Percentiles rank a stretch among this genome's conserved stretches.
These are phyloP conservation scores for Didymella exigua DNA, from an alignment of 2,329 filamentous ascomycete genomes.

Conservation along the genomic window DNA sequence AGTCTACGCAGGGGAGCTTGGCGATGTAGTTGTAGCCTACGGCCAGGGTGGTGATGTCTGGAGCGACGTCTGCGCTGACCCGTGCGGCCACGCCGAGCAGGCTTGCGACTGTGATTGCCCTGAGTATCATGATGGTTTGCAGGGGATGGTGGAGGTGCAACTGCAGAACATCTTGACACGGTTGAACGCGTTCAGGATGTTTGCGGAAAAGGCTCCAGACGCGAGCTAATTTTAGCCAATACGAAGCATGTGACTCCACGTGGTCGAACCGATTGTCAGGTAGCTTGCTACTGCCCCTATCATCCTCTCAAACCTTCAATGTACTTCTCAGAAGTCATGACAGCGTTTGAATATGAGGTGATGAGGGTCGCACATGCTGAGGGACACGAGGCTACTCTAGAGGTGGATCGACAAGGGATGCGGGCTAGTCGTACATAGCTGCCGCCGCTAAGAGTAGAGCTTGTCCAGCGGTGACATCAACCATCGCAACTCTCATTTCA, in stretches of 20 bases:
- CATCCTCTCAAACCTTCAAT: background rate
- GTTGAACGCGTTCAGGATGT: constrained; percentile 6
- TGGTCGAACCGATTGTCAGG: background rate
- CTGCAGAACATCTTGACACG: constrained; percentile 18
- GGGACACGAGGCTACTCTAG: background rate
- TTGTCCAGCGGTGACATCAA: constrained; percentile 9
- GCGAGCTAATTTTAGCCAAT: constrained; percentile 15
- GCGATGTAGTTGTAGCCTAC: constrained; percentile 43
- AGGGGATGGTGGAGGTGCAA: background rate
- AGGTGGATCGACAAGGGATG: background rate
- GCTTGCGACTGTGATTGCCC: constrained; percentile 1
- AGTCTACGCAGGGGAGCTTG: constrained; percentile 42
- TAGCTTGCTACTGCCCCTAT: background rate
- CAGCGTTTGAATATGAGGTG: too few relatives aligned
- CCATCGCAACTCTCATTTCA: background rate
- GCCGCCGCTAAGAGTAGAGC: constrained; percentile 13
- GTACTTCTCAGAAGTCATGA: background rate
- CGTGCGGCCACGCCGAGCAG: constrained; percentile 4
- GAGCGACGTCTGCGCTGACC: constrained; percentile 28
- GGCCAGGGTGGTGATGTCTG: constrained; percentile 37
- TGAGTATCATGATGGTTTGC: constrained; percentile 23
- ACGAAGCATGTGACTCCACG: constrained; percentile 6
- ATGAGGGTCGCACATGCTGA: background rate
- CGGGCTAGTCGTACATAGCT: constrained; percentile 7
- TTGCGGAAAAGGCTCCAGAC: constrained; percentile 1